Conservation (phyloP, 2,329 filamentous ascomycete genomes). For the Sclerotinia spermophila region DNA sequence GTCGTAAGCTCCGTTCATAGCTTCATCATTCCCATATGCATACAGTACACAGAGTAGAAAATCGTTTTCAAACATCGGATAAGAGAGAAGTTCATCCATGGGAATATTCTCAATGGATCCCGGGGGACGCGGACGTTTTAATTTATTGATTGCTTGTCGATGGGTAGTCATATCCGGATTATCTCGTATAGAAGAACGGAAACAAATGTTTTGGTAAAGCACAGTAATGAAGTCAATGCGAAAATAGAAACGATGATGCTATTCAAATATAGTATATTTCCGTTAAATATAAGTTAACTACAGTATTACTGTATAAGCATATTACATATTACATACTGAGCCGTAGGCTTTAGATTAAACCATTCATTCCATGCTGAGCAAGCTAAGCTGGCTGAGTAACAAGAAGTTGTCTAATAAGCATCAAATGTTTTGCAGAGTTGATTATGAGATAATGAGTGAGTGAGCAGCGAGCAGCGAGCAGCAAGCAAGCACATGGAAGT, state of each 20-base stretch:
- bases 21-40: neutral
- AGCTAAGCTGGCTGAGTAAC: neutral
- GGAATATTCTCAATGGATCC: neutral
- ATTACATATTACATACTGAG: too few species aligned
- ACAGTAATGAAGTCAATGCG: slow-evolving; percentile 3
- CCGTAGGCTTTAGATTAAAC: neutral
- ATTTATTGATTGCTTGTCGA: slow-evolving; percentile 1
- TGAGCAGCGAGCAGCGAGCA: neutral
- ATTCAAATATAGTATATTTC: too few species aligned
- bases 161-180: neutral
- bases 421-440: neutral
- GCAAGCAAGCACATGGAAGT: neutral
- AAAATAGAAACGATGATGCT: slow-evolving; percentile 1
- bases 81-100: neutral
- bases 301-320: too few species aligned
- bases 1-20: neutral
- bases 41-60: neutral
- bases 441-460: neutral
- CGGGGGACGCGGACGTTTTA: neutral
- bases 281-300: too few species aligned
- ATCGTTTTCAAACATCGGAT: neutral
- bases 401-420: neutral
- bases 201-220: neutral
- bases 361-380: neutral
- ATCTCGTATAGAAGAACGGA: neutral